These are phyloP conservation scores for Arabis alpina DNA, from an alignment of 345 rosid genomes.

Conservation along the genomic window DNA sequence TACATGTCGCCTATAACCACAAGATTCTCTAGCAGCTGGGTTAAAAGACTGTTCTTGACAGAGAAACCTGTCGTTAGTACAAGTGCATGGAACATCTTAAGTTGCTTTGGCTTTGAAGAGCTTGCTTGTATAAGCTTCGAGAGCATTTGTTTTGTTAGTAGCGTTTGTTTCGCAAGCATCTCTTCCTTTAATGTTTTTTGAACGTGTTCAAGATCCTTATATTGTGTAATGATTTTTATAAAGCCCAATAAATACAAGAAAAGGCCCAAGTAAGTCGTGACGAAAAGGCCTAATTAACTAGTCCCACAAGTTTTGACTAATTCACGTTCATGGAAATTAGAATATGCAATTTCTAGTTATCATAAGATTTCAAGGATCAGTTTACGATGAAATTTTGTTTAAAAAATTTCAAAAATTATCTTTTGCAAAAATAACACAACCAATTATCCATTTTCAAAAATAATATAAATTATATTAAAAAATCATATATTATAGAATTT, in stretches of 20 bases:
- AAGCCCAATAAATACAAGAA: not conserved
- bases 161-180: conserved; percentile 37
- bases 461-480: no score
- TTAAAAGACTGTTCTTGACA: conserved; percentile 53
- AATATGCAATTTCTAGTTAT: not conserved
- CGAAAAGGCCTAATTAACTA: no score
- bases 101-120: conserved; percentile 43
- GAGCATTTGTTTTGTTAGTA: conserved; percentile 47
- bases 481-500: no score
- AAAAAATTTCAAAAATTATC: no score
- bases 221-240: no score
- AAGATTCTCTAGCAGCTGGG: conserved; percentile 40
- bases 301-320: not conserved
- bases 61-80: conserved; percentile 48
- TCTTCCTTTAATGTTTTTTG: not conserved
- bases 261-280: not conserved
- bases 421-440: no score
- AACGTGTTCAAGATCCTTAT: not conserved
- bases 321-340: not conserved
- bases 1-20: conserved; percentile 41
- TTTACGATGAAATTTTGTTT: no score
- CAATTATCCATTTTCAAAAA: no score
- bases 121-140: conserved; percentile 40
- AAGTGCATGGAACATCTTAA: conserved; percentile 49
- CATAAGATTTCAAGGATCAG: not conserved